Evolutionary conservation across 2,329 filamentous ascomycete genomes (phyloP).

Genomic region (Ophiostoma sp.): DNA sequence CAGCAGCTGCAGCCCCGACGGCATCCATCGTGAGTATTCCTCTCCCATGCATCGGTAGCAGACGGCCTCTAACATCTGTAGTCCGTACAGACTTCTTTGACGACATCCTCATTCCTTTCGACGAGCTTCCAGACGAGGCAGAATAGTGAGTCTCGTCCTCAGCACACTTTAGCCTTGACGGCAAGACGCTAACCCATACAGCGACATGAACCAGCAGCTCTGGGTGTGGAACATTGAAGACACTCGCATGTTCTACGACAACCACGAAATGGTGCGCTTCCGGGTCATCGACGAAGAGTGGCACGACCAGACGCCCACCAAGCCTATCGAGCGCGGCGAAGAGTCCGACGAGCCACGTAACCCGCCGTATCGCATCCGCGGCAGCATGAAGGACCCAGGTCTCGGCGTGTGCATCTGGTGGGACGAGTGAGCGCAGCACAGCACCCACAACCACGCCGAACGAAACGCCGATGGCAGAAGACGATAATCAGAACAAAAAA

Average conservation of each 20-base stretch:
- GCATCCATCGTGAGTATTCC: constrained; percentile 27
- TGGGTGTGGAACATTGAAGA: constrained; percentile 81
- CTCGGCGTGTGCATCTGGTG: constrained; percentile 58
- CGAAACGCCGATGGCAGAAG: background rate
- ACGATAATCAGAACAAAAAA: background rate
- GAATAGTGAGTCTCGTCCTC: constrained; percentile 57
- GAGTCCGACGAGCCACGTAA: constrained; percentile 51
- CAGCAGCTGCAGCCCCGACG: constrained; percentile 50
- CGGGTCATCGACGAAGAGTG: constrained; percentile 82
- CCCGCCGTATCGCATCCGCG: constrained; percentile 66
- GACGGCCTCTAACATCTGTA: constrained; percentile 30
- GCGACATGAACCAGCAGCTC: constrained; percentile 66
- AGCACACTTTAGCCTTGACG: background rate
- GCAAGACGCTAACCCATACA: constrained; percentile 32
- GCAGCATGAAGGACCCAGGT: constrained; percentile 58
- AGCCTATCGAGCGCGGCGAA: constrained; percentile 57
- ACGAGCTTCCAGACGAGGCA: constrained; percentile 68
- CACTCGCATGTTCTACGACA: constrained; percentile 77
- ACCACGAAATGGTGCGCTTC: constrained; percentile 81
- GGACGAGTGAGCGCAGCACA: constrained; percentile 24
- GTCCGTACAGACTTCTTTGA: constrained; percentile 90
- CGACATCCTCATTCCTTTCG: constrained; percentile 75
- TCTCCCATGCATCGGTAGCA: background rate
- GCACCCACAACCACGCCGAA: background rate
- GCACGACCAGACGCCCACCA: constrained; percentile 77